phyloP scores from a whole-genome alignment of 805 yeast genomes.

The Zygotorulaspora chibaensis region DNA sequence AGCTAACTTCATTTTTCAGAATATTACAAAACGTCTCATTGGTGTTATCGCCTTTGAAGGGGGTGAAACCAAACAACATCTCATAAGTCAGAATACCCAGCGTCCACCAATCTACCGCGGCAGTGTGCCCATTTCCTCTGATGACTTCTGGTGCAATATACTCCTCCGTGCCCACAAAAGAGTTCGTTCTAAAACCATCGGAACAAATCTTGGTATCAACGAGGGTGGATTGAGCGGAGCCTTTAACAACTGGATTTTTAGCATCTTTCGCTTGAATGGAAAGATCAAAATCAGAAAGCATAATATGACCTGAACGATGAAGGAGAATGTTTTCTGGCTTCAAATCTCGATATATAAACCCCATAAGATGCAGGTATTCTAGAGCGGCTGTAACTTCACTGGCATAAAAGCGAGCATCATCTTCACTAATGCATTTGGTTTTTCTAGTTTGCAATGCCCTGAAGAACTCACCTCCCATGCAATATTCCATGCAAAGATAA shows the following conservation, averaged over 20 bases:
- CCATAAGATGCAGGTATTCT: constrained; percentile 94
- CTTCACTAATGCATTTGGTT: constrained; percentile 78
- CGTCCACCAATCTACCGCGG: constrained; percentile 99
- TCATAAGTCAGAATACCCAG: constrained; percentile 89
- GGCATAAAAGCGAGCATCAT: constrained; percentile 89
- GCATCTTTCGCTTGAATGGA: constrained; percentile 81
- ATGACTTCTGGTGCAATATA: constrained; percentile 98
- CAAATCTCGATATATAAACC: constrained; percentile 91
- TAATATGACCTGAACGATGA: constrained; percentile 96
- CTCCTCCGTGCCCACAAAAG: constrained; percentile 98
- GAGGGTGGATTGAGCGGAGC: constrained; percentile 33
- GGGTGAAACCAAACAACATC: constrained; percentile 94
- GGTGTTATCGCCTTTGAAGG: constrained; percentile 88
- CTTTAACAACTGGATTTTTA: constrained; percentile 54
- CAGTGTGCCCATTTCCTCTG: constrained; percentile 93
- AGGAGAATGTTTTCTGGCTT: constrained; percentile 93
- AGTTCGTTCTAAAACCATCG: constrained; percentile 93
- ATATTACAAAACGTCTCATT: constrained; percentile 87
- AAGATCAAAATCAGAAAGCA: constrained; percentile 94
- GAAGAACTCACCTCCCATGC: constrained; percentile 99
- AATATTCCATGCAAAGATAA: constrained; percentile 95
- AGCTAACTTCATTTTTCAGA: constrained; percentile 75
- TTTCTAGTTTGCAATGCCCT: constrained; percentile 90
- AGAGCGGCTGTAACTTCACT: constrained; percentile 96
- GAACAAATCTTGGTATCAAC: constrained; percentile 92